Base-by-base conservation (phyloP, 176 grass and related monocot species). In the Musa itinerans region DNA sequence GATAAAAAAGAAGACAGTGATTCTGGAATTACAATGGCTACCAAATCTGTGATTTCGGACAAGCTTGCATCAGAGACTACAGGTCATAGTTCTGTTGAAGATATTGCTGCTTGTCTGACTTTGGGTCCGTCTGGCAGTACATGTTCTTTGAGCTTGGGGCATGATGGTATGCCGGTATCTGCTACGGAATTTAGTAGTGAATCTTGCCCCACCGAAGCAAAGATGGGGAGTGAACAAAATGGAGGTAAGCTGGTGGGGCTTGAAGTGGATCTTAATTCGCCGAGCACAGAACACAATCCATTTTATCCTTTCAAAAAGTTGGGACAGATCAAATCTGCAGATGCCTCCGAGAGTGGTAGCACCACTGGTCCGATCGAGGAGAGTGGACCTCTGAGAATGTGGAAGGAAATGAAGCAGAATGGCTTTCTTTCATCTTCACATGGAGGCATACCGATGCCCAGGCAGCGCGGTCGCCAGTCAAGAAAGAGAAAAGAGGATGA, bases 361-460 rank as follows among this genome's bases (percentile, higher is more conserved):
- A 89, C 88, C 14, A 94, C 95, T 57, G 86, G 83, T 48, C 78
- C 85, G 73, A 14, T 68, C 50, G 85, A 74, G 81, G 85, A 87
- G 69, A 98, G 89, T 7, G 90, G 88, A 71, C 86, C 88, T 0
- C 73, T 94, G 17, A 94, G 83, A 79, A 89, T 87, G 69, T 91
- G 88, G 95, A 94, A 88, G 81, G 81, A 99, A 83, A 99, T 99
- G 95, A 92, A 94, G 79, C 84, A 89, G 89, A 99, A 99, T 87
- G 95, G 90, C 1, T 99, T 99, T 78, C 88, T 94, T 79, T 99
- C 95, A 76, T 87, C 82, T 68, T 82, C 83, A n/a, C 95, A 91
- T 63, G 81, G 73, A 78, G 84, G 76, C 75, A 79, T 29, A 73
- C n/a, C 83, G 54, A 56, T 74, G 11, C 78, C 86, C 80, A 91